Percentiles rank a stretch among this genome's conserved stretches.
Conservation (phyloP, 495 filamentous ascomycete species). For the Lophium mytilinum region DNA sequence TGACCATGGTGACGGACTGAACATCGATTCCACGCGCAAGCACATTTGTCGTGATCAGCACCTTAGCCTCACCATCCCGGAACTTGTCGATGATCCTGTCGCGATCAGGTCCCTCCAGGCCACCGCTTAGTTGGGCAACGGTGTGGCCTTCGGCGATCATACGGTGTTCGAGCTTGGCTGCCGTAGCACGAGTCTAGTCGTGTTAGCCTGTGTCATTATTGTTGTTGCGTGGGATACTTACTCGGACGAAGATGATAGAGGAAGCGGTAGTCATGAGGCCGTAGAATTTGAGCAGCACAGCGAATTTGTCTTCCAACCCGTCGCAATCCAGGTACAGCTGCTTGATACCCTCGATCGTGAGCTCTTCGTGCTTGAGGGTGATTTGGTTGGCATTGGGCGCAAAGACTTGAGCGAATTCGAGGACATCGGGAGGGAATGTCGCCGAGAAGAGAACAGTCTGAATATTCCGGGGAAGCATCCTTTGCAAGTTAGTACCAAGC, state of each 20-base stretch:
- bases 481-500: constrained; percentile 30
- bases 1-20: constrained; percentile 89
- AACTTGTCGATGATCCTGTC: constrained; percentile 83
- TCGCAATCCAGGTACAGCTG: constrained; percentile 94
- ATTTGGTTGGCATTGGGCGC: constrained; percentile 81
- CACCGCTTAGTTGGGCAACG: constrained; percentile 80
- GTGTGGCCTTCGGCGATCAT: constrained; percentile 86
- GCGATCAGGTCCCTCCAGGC: constrained; percentile 71
- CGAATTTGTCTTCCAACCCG: constrained; percentile 73
- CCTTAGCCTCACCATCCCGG: constrained; percentile 77
- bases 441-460: constrained; percentile 94
- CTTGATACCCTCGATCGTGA: constrained; percentile 93
- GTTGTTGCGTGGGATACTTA: constrained; percentile 33
- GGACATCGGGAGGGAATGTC: constrained; percentile 82
- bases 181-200: constrained; percentile 53
- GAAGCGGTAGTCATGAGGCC: constrained; percentile 91
- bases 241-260: constrained; percentile 95
- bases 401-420: constrained; percentile 68
- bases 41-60: constrained; percentile 98
- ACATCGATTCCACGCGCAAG: constrained; percentile 96
- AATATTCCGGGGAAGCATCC: constrained; percentile 57
- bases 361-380: constrained; percentile 77
- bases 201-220: not conserved
- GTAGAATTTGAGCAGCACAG: constrained; percentile 81
- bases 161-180: constrained; percentile 69